These are phyloP conservation scores for Sugiyamaella lignohabitans DNA, from an alignment of 805 yeast genomes.

Conservation along the genomic window DNA sequence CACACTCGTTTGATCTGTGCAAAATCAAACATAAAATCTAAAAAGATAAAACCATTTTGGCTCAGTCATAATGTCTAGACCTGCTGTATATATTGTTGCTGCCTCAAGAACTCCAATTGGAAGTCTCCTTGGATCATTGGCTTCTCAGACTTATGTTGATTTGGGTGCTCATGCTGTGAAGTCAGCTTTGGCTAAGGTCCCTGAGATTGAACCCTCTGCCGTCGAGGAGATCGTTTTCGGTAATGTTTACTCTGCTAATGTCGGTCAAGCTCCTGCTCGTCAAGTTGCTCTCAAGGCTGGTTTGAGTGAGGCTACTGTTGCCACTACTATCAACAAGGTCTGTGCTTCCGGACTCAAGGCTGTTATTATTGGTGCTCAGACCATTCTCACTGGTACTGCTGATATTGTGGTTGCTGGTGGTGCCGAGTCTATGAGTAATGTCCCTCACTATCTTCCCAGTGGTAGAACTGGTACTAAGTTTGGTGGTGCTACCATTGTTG, in stretches of 20 bases:
- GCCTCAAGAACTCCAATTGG: conserved; percentile 96
- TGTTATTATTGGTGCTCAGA: conserved; percentile 82
- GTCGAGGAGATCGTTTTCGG: conserved; percentile 93
- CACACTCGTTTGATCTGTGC: no score
- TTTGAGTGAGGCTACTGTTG: conserved; percentile 68
- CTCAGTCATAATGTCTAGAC: conserved; percentile 1
- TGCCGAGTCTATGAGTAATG: conserved; percentile 94
- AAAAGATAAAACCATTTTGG: background rate
- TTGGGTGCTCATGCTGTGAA: conserved; percentile 90
- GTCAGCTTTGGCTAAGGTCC: conserved; percentile 63
- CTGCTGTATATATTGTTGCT: conserved; percentile 76
- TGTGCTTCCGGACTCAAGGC: conserved; percentile 97
- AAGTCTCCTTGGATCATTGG: conserved; percentile 77
- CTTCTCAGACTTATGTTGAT: conserved; percentile 72
- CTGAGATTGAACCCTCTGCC: conserved; percentile 65
- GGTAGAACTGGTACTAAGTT: conserved; percentile 87
- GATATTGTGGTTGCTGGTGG: conserved; percentile 96
- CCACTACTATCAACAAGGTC: conserved; percentile 91
- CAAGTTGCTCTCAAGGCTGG: conserved; percentile 94
- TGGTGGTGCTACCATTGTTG: conserved; percentile 74
- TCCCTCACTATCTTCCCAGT: conserved; percentile 84
- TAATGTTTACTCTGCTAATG: conserved; percentile 84
- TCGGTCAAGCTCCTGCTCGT: conserved; percentile 97
- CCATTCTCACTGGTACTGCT: conserved; percentile 80
- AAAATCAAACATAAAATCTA: no score